Base-by-base conservation (phyloP, 2,329 filamentous ascomycete genomes). In the Aspergillus pseudoterreus region DNA sequence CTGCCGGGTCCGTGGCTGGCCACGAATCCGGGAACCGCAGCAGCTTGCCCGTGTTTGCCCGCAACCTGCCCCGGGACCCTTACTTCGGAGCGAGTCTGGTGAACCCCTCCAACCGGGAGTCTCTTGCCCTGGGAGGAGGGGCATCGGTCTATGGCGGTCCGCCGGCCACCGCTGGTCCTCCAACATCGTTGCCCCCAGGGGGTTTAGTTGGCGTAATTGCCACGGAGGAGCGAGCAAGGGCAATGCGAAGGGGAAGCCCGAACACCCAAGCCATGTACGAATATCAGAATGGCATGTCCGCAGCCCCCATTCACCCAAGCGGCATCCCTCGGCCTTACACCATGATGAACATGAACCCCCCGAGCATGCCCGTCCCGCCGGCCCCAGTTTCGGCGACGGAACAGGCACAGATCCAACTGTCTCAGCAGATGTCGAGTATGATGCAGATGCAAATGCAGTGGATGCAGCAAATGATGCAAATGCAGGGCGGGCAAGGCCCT, bases 371-470 rank as follows among this genome's bases (percentile, higher is more conserved):
- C 42, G 54, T 50, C 52, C 55, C 56, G 9, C 62, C 59, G 33
- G 65, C 60, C 11, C 66, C 65, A 59, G 62, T 85, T 42, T 81
- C 80, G 14, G 75, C 84, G 2, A 82, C 81, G 19, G 86, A 90
- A 55, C 86, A 88, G 66, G 85, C 85, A 24, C 88, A 92, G 61
- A 79, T 92, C 39, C 85, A 92, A 59, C 87, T 94, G 79, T 86
- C 82, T 6, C 86, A 90, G 64, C 87, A 92, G 65, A 92, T 92
- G 88, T 81, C 83, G 50, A 86, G 90, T 63, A 91, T 92, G 73
- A 91, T 92, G 87, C 87, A 91, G 66, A 90, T 94, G 86, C 90
- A 95, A 68, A 92, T 95, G 87, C 88, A 95, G 67, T 91, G 91
- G 72, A 92, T 95, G 87, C 87, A 92, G 63, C 73, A 76, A 58